Evolutionary conservation across 352 stramenopile species (phyloP), one percentile per base, ranked within the genome.

Genomic region (Phytophthora tentaculata): DNA sequence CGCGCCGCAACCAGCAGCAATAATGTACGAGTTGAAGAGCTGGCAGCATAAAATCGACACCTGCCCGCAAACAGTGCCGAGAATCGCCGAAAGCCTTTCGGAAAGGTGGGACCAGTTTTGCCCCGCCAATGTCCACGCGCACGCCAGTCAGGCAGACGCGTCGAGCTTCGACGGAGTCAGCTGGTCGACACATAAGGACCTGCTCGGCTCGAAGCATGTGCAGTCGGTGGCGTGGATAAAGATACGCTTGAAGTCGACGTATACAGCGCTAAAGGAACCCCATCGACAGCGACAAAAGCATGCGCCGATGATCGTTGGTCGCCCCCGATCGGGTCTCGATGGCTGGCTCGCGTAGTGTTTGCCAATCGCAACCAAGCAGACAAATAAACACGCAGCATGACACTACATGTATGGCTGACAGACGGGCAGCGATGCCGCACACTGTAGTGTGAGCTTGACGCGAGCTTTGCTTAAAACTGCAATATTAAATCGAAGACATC

Each of bases 161-260:
- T 10, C 51, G 32, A 44, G 32, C 10, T 39, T 39, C 32, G 32
- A 16, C 32, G 32, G 32, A 56, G 22, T 57, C 57, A 56, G 28
- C 57, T 64, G 57, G 57, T 64, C 45, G 56, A 56, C 32, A 16
- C 19, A 45, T 3, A 4, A 19, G 41, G 57, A 64, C 57, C 47
- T 64, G 57, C 16, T 64, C 20, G 47, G 29, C 23, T n/a, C 13
- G 23, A 2, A 28, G 9, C 20, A 17, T 57, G 57, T 64, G 22
- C 47, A 64, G 57, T 64, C 37, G 57, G 57, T 64, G 47, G 45
- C 47, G 47, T 7, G 23, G 10, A n/a, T 0, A 55, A 62, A 62
- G 23, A 58, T 37, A 22, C 41, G 14, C 14, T 14, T 39, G 28
- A 32, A n/a, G n/a, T n/a, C n/a, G n/a, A n/a, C n/a, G n/a, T n/a